Conservation (phyloP, 768 basidiomycete genomes). For the Phanerochaete carnosa region DNA sequence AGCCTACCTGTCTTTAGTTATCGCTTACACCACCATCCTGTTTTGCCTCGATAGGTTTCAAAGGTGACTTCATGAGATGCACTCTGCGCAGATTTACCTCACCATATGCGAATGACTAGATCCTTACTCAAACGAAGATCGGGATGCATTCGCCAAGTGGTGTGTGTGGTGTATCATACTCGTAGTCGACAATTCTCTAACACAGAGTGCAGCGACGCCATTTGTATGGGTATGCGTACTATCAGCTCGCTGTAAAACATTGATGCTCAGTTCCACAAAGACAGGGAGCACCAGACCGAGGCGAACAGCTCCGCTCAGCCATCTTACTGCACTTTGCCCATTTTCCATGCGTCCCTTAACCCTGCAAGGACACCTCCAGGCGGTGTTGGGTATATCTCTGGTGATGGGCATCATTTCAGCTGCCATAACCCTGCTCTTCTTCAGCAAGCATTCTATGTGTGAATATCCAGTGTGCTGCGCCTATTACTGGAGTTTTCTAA, state of each 20-base stretch:
- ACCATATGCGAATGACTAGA: slow-evolving; percentile 29
- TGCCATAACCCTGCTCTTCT: slow-evolving; percentile 52
- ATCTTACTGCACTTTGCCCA: slow-evolving; percentile 51
- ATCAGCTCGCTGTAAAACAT: background rate
- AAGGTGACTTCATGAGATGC: slow-evolving; percentile 31
- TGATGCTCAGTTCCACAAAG: slow-evolving; percentile 24
- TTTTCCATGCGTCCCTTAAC: slow-evolving; percentile 42
- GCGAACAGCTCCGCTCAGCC: slow-evolving; percentile 39
- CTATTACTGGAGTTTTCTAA: background rate
- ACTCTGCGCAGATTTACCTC: background rate
- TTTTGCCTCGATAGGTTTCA: slow-evolving; percentile 42
- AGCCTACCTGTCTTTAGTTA: slow-evolving; percentile 12
- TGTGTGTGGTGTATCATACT: slow-evolving; percentile 24
- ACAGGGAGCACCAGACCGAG: slow-evolving; percentile 45
- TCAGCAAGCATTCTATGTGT: slow-evolving; percentile 64
- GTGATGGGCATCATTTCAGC: slow-evolving; percentile 53
- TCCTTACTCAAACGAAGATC: slow-evolving; percentile 59
- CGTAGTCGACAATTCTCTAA: background rate
- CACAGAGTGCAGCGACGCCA: slow-evolving; percentile 36
- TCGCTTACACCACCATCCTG: background rate
- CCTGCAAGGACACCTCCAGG: slow-evolving; percentile 23
- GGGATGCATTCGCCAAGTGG: slow-evolving; percentile 52
- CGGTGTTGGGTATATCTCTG: slow-evolving; percentile 43
- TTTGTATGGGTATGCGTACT: slow-evolving; percentile 19
- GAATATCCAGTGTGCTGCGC: background rate